Evolutionary conservation across 805 yeast species (phyloP).

Genomic region (Vanderwaltozyma yarrowii): DNA sequence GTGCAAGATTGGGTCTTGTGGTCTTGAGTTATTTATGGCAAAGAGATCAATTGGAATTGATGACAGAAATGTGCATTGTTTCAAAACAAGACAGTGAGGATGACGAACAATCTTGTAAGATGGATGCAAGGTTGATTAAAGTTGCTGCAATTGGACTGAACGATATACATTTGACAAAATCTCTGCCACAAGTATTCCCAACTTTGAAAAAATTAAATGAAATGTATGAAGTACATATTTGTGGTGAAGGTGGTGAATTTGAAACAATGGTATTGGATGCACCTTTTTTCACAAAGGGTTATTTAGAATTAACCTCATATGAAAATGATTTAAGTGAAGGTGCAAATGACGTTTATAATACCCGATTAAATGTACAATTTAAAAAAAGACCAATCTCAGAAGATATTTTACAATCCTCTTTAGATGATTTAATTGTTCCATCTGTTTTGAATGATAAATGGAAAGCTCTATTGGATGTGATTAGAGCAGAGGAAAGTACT

Average conservation of each 20-base stretch:
- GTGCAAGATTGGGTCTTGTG: conserved; percentile 58
- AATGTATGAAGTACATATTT: conserved; percentile 75
- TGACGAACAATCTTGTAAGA: conserved; percentile 6
- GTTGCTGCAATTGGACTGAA: conserved; percentile 88
- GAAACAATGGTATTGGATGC: conserved; percentile 89
- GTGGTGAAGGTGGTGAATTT: conserved; percentile 99
- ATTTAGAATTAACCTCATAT: conserved; percentile 34
- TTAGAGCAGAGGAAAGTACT: background rate
- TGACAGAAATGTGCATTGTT: conserved; percentile 64
- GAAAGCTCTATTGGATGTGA: background rate
- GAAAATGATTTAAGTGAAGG: conserved; percentile 33
- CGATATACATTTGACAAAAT: conserved; percentile 54
- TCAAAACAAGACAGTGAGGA: conserved; percentile 17
- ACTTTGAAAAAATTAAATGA: conserved; percentile 45
- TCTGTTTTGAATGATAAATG: conserved; percentile 15
- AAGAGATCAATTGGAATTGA: conserved; percentile 64
- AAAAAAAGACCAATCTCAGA: conserved; percentile 30
- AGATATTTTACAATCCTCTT: conserved; percentile 10
- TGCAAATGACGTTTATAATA: conserved; percentile 61
- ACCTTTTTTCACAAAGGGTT: conserved; percentile 60
- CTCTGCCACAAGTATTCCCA: conserved; percentile 53
- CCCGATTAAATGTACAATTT: conserved; percentile 44
- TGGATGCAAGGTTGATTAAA: conserved; percentile 80
- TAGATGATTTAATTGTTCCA: conserved; percentile 32
- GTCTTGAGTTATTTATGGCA: conserved; percentile 85